phyloP scores from a whole-genome alignment of 148 eudicot species.

The Heliamphora exappendiculata region DNA sequence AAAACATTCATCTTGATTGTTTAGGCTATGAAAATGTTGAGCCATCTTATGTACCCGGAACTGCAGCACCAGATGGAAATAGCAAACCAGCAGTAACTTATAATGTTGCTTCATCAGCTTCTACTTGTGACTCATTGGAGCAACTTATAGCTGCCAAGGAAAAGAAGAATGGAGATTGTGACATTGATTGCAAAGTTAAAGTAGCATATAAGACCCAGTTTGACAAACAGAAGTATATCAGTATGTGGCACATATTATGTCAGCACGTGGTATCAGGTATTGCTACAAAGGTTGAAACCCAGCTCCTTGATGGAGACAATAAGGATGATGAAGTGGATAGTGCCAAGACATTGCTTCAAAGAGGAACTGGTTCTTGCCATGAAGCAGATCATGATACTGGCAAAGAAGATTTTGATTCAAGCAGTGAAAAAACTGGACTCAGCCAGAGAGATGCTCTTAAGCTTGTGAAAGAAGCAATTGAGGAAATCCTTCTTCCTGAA shows the following conservation, averaged over 20 bases:
- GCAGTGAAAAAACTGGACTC: conserved; percentile 23
- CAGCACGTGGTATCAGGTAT: conserved; percentile 58
- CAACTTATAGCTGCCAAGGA: conserved; percentile 12
- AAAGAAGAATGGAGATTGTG: not conserved
- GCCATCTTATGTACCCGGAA: not conserved
- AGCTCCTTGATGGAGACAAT: conserved; percentile 27
- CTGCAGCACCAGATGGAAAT: not conserved
- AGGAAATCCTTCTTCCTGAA: conserved; percentile 54
- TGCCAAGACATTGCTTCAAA: not conserved
- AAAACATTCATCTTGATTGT: not conserved
- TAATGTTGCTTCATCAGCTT: not conserved
- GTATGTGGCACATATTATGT: conserved; percentile 86
- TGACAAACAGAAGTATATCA: conserved; percentile 46
- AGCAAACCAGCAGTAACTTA: not conserved
- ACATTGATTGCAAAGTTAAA: not conserved
- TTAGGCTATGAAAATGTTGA: not conserved
- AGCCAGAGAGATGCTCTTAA: conserved; percentile 59
- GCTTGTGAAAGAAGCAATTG: conserved; percentile 62
- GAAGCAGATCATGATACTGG: conserved; percentile 14
- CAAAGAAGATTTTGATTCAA: conserved; percentile 23
- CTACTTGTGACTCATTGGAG: not conserved
- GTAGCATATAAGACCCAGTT: conserved; percentile 8
- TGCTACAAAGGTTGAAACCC: conserved; percentile 41
- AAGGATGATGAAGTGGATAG: conserved; percentile 17
- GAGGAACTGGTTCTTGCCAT: not conserved